Evolutionary conservation across 495 filamentous ascomycete species (phyloP).

Genomic region (Tetracladium marchalianum): DNA sequence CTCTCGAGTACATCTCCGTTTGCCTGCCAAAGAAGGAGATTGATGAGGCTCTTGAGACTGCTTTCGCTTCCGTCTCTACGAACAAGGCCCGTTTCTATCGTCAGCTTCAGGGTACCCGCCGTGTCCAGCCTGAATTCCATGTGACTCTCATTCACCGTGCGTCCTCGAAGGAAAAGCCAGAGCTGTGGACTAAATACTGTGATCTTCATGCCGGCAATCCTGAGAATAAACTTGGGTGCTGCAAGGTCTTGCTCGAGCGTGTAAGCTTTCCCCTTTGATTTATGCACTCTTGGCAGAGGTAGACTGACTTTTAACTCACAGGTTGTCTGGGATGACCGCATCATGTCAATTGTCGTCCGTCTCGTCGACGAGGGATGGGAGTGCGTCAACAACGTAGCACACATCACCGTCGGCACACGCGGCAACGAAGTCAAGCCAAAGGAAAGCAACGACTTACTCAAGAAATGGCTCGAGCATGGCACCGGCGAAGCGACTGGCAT

Average conservation of each 20-base stretch:
- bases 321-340: conserved; percentile 66
- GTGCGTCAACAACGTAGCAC: conserved; percentile 69
- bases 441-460: conserved; percentile 82
- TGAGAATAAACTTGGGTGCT: conserved; percentile 31
- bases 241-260: conserved; percentile 42
- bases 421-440: conserved; percentile 68
- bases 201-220: conserved; percentile 29
- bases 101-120: conserved; percentile 58
- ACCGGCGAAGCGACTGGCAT: conserved; percentile 35
- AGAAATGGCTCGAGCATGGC: conserved; percentile 49
- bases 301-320: conserved; percentile 20
- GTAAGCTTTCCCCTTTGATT: conserved; percentile 7
- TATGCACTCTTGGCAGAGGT: not conserved
- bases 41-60: conserved; percentile 48
- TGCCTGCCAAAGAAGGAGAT: conserved; percentile 49
- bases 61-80: conserved; percentile 45
- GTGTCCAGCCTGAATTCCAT: conserved; percentile 81
- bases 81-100: conserved; percentile 57
- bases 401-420: conserved; percentile 82
- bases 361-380: conserved; percentile 48
- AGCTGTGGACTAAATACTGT: conserved; percentile 62
- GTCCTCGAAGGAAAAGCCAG: conserved; percentile 40
- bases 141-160: conserved; percentile 86
- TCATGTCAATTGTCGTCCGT: conserved; percentile 83
- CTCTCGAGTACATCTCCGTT: conserved; percentile 77